Evolutionary conservation across 2,329 filamentous ascomycete genomes (phyloP), one percentile per base, ranked within the genome.

Genomic region (Cercospora sesami): DNA sequence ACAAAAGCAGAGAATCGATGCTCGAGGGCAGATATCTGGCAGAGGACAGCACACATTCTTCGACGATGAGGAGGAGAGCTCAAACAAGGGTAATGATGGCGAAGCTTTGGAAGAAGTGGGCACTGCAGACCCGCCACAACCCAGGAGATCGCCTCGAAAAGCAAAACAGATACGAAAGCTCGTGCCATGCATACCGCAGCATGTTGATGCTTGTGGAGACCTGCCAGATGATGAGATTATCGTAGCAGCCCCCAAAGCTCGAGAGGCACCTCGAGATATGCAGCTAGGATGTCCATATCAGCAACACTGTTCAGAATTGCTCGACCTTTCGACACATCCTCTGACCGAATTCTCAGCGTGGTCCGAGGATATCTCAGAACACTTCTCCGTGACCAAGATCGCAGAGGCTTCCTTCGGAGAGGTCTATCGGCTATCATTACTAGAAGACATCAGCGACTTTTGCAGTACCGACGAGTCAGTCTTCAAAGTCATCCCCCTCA

Each of bases 371-470:
- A 75, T 84, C 10, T 78, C 79, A 14, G 74, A 77, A 5, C 77
- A 81, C 66, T 85, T 85, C 70, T 75, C 81, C 42, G 81, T 90
- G 48, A 80, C 81, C 8, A 90, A 90, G 72, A 85, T 90, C 39
- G 87, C 87, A 8, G 88, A 90, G 76, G 88, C 88, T 1, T 89
- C 87, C 0, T 90, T 88, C 73, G 87, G 86, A 64, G 87, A 90
- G 74, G 88, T 90, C 3, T 90, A 89, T 75, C 86, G 87, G 12
- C 78, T 89, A 68, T 82, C 80, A 7, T 75, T 81, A 2, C 75
- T 76, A 48, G 65, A 75, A 69, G 48, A 72, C 69, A 63, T 72
- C 12, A 62, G 66, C 8, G 74, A 73, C 14, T 72, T 79, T 36
- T 73, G 76, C 16, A 72, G 68, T 18, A 73, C 74, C 23, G 78